A percentile compares a stretch with the other conserved stretches of the same genome.
These are phyloP conservation scores for Catenaria anguillulae DNA, from an alignment of 371 early-diverging fungal genomes.

Conservation along the genomic window DNA sequence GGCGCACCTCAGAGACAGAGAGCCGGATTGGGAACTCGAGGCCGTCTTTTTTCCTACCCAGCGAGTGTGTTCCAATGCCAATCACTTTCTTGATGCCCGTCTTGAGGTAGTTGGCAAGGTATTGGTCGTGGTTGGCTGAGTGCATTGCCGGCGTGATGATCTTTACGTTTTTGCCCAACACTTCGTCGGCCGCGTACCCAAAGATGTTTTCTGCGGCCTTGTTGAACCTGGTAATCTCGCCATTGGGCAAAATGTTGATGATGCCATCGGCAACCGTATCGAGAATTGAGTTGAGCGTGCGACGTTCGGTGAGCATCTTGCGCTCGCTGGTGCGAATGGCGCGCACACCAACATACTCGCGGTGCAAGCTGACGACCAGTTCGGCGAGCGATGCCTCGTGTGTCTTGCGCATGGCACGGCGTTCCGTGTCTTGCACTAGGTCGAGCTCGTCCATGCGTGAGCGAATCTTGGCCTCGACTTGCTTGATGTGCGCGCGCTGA, in stretches of 20 bases:
- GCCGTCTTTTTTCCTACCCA: conserved; percentile 17
- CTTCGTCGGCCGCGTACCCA: conserved; percentile 6
- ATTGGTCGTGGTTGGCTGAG: conserved; percentile 16
- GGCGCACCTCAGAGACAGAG: conserved; percentile 20
- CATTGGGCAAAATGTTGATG: conserved; percentile 18
- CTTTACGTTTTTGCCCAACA: conserved; percentile 18
- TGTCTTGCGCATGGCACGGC: conserved; percentile 4
- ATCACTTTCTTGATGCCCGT: conserved; percentile 19
- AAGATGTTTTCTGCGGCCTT: conserved; percentile 8
- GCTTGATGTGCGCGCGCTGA: not conserved
- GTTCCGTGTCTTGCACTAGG: conserved; percentile 12
- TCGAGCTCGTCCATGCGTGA: conserved; percentile 2
- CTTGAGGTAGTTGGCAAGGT: conserved; percentile 17
- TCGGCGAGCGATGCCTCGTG: conserved; percentile 14
- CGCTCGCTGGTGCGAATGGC: conserved; percentile 18
- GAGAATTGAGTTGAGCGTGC: conserved; percentile 18
- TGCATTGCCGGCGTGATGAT: conserved; percentile 17
- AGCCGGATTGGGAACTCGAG: conserved; percentile 20
- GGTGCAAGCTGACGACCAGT: conserved; percentile 14
- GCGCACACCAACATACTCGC: conserved; percentile 21
- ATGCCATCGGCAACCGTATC: conserved; percentile 13
- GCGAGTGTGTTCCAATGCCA: conserved; percentile 12
- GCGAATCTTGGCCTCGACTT: not conserved
- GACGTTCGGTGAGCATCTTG: conserved; percentile 19
- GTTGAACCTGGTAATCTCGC: conserved; percentile 17